phyloP scores from a whole-genome alignment of 169 alveolate genomes.

The Neospora caninum region DNA sequence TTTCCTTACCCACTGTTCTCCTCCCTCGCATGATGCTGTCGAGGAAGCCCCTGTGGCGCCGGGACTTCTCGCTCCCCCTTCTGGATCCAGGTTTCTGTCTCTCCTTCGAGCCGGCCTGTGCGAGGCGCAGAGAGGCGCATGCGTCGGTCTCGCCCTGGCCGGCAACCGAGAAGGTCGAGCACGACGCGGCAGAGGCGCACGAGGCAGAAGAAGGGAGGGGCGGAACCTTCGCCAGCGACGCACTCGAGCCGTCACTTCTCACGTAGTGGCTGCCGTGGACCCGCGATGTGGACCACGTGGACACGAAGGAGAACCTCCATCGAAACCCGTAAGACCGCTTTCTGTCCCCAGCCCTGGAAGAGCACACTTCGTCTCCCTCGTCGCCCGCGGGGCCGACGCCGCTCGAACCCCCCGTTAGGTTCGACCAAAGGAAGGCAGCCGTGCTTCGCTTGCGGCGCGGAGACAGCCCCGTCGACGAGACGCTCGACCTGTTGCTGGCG shows the following conservation, averaged over 20 bases:
- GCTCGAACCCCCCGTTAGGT: not conserved
- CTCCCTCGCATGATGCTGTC: too few species aligned
- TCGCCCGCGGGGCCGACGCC: not conserved
- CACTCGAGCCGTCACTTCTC: not conserved
- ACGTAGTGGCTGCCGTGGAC: not conserved
- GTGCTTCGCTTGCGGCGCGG: not conserved
- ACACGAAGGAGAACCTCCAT: not conserved
- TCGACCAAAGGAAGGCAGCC: not conserved
- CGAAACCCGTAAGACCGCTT: not conserved
- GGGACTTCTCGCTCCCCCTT: not conserved
- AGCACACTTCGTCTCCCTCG: not conserved
- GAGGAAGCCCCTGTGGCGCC: too few species aligned
- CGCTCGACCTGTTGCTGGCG: not conserved
- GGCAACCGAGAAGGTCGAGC: not conserved
- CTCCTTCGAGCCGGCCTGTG: not conserved
- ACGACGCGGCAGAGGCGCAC: not conserved
- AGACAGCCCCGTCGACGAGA: not conserved
- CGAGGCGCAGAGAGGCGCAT: not conserved
- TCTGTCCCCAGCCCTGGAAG: not conserved
- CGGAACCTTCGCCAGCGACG: not conserved
- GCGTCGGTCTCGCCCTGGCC: not conserved
- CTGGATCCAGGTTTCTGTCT: not conserved
- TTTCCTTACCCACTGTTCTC: too few species aligned
- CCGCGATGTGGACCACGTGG: not conserved
- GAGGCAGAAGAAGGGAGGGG: not conserved